Evolutionary conservation across 2,329 filamentous ascomycete species (phyloP), one percentile per base, ranked within the genome.

Genomic region (Colletotrichum sp.): DNA sequence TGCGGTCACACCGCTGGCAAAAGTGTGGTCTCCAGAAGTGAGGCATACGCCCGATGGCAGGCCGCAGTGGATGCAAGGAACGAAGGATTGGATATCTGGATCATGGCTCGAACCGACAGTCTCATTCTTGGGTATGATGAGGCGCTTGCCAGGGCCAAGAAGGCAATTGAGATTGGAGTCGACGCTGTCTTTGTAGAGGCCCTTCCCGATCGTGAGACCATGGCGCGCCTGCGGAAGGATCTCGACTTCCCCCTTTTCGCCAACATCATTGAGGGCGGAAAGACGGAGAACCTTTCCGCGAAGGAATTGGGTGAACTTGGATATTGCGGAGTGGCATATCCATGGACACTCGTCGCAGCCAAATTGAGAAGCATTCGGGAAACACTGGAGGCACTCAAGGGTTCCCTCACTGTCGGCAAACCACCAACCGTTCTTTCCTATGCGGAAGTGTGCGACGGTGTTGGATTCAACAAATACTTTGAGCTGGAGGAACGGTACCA

Each of bases 31-130:
- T 84, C 84, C 1, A 80, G 85, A 12, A 85, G 82, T 12, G 87
- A 89, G 78, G 87, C 87, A 2, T 88, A 83, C 66, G 87, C 87
- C 7, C 82, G 87, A 2, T 84, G 87, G 70, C 85, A 87, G 76
- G 88, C 87, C 3, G 87, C 87, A 2, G 83, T 82, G 6, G 87
- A 88, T 69, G 86, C 87, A 5, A 81, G 87, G 18, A 83, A 88
- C 63, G 82, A 87, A 75, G 86, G 86, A 2, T 78, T 80, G 6
- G 87, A 88, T 72, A 88, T 88, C 34, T 87, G 86, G 70, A 83
- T 89, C 52, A 79, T 89, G 4, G 87, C 86, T 0, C 82, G 87
- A 7, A 88, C 87, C 0, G 87, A 89, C 72, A 80, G 84, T 5
- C 78, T 86, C 4, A 85, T 86, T 65, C 82, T 81, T 39, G 84